Percentiles rank a stretch among this genome's conserved stretches.
phyloP scores from a whole-genome alignment of 306 rosid genomes.

The Lathyrus sativus region DNA sequence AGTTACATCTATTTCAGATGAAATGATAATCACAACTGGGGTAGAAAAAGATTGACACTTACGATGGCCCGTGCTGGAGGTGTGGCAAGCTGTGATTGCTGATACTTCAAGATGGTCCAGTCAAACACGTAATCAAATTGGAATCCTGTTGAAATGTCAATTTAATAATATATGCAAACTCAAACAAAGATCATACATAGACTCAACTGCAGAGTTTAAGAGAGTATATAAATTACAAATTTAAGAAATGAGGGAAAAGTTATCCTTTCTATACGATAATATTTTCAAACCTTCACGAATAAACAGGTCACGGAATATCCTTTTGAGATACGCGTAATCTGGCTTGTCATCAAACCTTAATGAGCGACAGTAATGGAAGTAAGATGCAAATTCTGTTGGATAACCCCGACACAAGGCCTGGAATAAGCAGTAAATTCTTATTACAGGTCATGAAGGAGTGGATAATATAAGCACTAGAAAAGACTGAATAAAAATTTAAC shows the following conservation, averaged over 20 bases:
- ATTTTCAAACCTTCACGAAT: slow-evolving; percentile 81
- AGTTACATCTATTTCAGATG: slow-evolving; percentile 22
- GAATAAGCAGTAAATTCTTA: slow-evolving; percentile 45
- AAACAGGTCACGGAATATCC: slow-evolving; percentile 93
- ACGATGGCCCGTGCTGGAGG: slow-evolving; percentile 81
- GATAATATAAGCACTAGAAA: slow-evolving; percentile 5
- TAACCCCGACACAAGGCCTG: slow-evolving; percentile 94
- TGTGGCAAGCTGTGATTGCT: slow-evolving; percentile 84
- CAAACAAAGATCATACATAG: slow-evolving; percentile 3
- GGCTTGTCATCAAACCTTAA: slow-evolving; percentile 94
- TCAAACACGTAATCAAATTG: slow-evolving; percentile 97
- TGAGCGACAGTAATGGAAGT: slow-evolving; percentile 96
- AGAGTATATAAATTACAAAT: slow-evolving; percentile 3
- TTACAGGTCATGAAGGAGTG: slow-evolving; percentile 16
- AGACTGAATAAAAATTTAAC: slow-evolving; percentile 23
- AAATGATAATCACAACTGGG: slow-evolving; percentile 11
- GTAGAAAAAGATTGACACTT: slow-evolving; percentile 17
- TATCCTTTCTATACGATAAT: neutral
- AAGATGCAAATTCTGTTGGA: slow-evolving; percentile 96
- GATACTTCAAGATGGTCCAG: slow-evolving; percentile 96
- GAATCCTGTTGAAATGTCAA: slow-evolving; percentile 62
- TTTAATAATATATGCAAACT: slow-evolving; percentile 21
- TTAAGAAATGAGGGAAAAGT: slow-evolving; percentile 3
- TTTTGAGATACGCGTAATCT: slow-evolving; percentile 92
- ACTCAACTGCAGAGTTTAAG: slow-evolving; percentile 13